Evolutionary conservation across 1,284 basidiomycete genomes (phyloP).

Genomic region (Prillingera fragicola): DNA sequence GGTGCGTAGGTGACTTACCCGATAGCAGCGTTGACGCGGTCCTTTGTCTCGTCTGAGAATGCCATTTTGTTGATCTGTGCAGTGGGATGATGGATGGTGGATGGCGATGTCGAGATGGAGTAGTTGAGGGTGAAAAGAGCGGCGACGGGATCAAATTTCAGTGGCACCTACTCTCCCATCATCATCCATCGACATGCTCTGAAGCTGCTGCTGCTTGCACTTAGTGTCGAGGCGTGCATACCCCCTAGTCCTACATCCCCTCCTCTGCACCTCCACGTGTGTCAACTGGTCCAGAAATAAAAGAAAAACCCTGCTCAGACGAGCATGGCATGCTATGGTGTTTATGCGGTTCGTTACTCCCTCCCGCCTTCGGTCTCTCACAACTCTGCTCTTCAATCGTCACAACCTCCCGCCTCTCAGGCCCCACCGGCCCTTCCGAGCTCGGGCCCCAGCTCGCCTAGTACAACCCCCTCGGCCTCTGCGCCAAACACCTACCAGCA

Average conservation of each 20-base stretch:
- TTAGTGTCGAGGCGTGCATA: too few species aligned
- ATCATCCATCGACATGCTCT: neutral
- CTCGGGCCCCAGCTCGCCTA: too few species aligned
- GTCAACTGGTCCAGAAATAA: neutral
- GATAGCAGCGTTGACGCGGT: constrained; percentile 46
- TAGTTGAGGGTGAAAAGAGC: neutral
- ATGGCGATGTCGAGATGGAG: neutral
- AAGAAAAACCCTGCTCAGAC: too few species aligned
- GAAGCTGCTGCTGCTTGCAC: too few species aligned
- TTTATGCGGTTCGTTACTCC: too few species aligned
- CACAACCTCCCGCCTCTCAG: too few species aligned
- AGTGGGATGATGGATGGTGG: neutral
- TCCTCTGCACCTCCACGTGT: neutral
- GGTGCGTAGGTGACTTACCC: constrained; percentile 28
- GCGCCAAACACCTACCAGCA: constrained; percentile 34
- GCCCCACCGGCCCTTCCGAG: too few species aligned
- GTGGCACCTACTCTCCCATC: neutral
- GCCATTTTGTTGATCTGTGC: constrained; percentile 30
- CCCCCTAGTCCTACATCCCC: neutral
- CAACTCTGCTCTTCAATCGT: too few species aligned
- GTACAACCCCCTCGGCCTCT: constrained; percentile 24
- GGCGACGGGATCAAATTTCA: neutral
- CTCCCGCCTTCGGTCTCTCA: too few species aligned
- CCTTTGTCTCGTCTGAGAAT: constrained; percentile 49
- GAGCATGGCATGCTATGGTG: too few species aligned